Evolutionary conservation across 371 early-diverging fungal species (phyloP).

Genomic region (Cokeromyces recurvatus): DNA sequence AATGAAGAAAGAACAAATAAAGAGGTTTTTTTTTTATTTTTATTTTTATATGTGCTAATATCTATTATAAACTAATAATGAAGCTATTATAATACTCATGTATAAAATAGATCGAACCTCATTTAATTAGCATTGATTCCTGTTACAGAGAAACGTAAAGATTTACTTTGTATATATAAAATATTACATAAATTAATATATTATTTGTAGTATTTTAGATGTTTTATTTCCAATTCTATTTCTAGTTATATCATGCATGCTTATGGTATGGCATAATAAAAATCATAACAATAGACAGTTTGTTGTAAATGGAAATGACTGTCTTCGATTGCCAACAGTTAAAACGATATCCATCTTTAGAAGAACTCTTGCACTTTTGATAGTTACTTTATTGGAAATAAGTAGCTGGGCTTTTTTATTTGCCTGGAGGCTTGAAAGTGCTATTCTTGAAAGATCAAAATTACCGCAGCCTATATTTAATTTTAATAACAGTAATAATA

Average conservation of each 20-base stretch:
- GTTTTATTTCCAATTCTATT: slow-evolving; percentile 28
- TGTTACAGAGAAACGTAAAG: slow-evolving; percentile 33
- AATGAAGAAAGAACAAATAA: slow-evolving; percentile 19
- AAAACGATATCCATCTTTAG: slow-evolving; percentile 28
- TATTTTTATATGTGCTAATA: no score
- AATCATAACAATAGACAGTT: slow-evolving; percentile 8
- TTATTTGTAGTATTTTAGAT: slow-evolving; percentile 27
- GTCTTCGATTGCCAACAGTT: slow-evolving; percentile 33
- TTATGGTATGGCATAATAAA: slow-evolving; percentile 18
- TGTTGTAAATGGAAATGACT: slow-evolving; percentile 12
- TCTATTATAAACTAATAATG: no score
- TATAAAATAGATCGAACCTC: slow-evolving; percentile 4
- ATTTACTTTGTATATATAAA: no score
- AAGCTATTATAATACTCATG: no score
- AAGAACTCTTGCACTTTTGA: slow-evolving; percentile 27
- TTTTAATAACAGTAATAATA: not conserved
- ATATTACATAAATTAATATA: no score
- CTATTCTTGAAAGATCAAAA: slow-evolving; percentile 28
- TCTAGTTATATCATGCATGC: slow-evolving; percentile 23
- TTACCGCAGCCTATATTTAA: slow-evolving; percentile 3
- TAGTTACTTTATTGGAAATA: slow-evolving; percentile 34
- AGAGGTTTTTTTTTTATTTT: no score
- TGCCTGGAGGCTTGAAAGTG: slow-evolving; percentile 46
- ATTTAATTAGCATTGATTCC: no score
- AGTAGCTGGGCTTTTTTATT: slow-evolving; percentile 46